Percentiles rank a stretch among this genome's conserved stretches.
phyloP scores from a whole-genome alignment of 495 filamentous ascomycete species.

The Xylaria palmicola region DNA sequence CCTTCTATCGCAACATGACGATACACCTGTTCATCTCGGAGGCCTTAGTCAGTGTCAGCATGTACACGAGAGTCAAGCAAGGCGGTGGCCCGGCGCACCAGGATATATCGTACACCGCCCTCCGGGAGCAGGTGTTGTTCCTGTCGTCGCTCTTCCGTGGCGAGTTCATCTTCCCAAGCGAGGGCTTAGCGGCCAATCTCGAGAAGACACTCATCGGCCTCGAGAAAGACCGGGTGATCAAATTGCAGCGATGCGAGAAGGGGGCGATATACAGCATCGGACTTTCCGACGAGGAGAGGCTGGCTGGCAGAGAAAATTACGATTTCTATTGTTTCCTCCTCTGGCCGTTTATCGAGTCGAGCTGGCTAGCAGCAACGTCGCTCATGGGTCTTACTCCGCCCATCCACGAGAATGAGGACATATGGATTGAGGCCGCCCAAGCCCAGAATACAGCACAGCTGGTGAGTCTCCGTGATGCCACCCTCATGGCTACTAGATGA shows the following conservation, averaged over 20 bases:
- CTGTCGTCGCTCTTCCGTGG: constrained; percentile 90
- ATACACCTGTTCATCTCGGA: constrained; percentile 96
- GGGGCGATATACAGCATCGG: constrained; percentile 63
- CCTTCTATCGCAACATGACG: constrained; percentile 98
- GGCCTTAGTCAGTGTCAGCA: constrained; percentile 79
- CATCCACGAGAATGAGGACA: constrained; percentile 52
- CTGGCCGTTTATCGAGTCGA: constrained; percentile 95
- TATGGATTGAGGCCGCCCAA: constrained; percentile 76
- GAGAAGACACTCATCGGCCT: constrained; percentile 73
- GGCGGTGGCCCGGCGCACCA: constrained; percentile 81
- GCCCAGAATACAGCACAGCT: constrained; percentile 82
- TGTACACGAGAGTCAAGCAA: constrained; percentile 87
- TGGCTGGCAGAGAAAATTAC: constrained; percentile 82
- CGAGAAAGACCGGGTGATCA: constrained; percentile 78
- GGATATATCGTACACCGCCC: constrained; percentile 67
- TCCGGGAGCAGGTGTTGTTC: constrained; percentile 78
- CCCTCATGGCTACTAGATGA: not conserved
- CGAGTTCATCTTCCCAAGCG: constrained; percentile 94
- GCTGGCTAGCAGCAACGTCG: constrained; percentile 85
- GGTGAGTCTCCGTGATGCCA: constrained; percentile 43
- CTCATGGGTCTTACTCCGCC: constrained; percentile 84
- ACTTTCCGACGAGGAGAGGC: constrained; percentile 71
- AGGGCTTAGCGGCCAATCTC: constrained; percentile 76
- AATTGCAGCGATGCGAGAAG: constrained; percentile 57
- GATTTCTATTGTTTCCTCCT: constrained; percentile 98